phyloP scores from a whole-genome alignment of 345 rosid genomes.

The Sisymbrium irio region DNA sequence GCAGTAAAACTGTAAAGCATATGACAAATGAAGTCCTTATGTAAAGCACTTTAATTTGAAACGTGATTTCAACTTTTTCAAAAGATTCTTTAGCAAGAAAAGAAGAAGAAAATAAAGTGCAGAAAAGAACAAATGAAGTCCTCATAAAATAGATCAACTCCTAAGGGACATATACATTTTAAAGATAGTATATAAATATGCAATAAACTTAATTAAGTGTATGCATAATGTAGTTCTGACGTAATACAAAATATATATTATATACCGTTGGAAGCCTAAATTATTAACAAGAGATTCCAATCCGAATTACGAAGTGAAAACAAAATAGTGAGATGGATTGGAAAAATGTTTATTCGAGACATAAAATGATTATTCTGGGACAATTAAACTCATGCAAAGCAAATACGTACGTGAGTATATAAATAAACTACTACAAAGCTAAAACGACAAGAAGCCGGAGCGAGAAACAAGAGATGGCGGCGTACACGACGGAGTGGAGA shows the following conservation, averaged over 20 bases:
- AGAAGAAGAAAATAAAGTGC: neutral
- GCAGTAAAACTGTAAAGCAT: slow-evolving; percentile 4
- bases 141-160: neutral
- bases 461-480: slow-evolving; percentile 27
- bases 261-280: neutral
- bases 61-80: slow-evolving; percentile 12
- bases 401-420: slow-evolving; percentile 7
- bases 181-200: neutral
- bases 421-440: slow-evolving; percentile 5
- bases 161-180: neutral
- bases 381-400: slow-evolving; percentile 16
- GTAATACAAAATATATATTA: too few relatives aligned
- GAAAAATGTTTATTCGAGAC: slow-evolving; percentile 9
- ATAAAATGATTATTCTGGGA: neutral
- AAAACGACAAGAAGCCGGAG: slow-evolving; percentile 19
- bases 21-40: too few relatives aligned
- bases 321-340: neutral
- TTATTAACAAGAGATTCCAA: neutral
- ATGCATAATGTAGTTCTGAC: neutral
- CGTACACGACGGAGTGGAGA: neutral
- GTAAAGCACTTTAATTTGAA: slow-evolving; percentile 10
- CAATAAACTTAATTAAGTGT: neutral
- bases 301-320: too few relatives aligned
- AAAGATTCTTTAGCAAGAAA: slow-evolving; percentile 15
- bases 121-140: slow-evolving; percentile 16